Evolutionary conservation across 2,329 filamentous ascomycete genomes (phyloP), one percentile per base, ranked within the genome.

Genomic region (Verticillium klebahnii): DNA sequence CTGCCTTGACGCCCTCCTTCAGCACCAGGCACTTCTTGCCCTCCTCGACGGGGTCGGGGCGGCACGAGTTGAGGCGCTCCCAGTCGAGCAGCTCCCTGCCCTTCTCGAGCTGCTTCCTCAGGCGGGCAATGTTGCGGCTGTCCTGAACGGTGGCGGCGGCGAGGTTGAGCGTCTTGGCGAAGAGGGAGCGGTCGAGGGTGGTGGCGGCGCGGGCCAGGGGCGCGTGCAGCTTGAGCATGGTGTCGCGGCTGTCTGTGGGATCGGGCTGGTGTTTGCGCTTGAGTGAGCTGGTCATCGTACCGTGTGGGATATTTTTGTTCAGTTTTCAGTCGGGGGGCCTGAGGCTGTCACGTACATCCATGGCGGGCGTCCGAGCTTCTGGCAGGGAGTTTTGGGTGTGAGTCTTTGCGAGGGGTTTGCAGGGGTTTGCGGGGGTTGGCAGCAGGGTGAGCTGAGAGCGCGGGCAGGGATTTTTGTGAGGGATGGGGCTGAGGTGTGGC

Each of bases 101-200:
- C 66, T 82, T 83, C 32, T 85, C 78, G 34, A 97, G 79, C 54
- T 85, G 80, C 68, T 86, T 86, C 65, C 91, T 85, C 72, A 91
- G 88, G 66, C 81, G 84, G 29, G 89, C 84, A 61, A 98, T 92
- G 69, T 92, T 85, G 67, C 86, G 89, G 64, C 85, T 85, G 71
- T 95, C 90, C 66, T 86, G 84, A 55, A 98, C 81, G 40, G 89
- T 85, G 7, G 93, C 94, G 2, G 93, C 93, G 9, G 92, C 85
- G 29, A 94, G 80, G 29, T 89, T 87, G 61, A 97, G 78, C 1
- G 83, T 90, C 73, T 89, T 92, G 59, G 85, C 82, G 79, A 98
- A 98, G 66, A 96, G 88, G 17, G 89, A 83, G 67, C 91, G 88
- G 78, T 99, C 93, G 66, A 99, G 86, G 58, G 85, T 84, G 71